Evolutionary conservation across 2,329 filamentous ascomycete species (phyloP).

Genomic region (Ophiostoma sp.): DNA sequence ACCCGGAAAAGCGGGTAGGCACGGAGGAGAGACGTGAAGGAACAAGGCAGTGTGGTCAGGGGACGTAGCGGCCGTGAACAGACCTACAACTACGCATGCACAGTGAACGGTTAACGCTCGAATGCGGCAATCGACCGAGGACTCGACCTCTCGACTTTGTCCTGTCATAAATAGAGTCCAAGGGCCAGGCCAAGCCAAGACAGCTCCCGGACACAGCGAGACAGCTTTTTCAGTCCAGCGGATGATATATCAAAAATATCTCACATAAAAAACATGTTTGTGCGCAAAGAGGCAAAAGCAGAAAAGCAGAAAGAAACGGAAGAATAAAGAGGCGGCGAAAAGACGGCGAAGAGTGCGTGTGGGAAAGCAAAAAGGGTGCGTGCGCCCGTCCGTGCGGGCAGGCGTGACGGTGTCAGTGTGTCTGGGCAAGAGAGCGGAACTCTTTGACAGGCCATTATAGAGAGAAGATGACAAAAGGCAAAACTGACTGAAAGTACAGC

Average conservation of each 20-base stretch:
- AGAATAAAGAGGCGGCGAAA: neutral
- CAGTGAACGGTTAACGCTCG: neutral
- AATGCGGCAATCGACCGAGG: slow-evolving; percentile 1
- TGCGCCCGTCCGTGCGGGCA: slow-evolving; percentile 17
- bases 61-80: neutral
- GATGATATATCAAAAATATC: neutral
- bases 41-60: neutral
- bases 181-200: neutral
- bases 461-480: neutral
- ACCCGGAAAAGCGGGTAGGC: neutral
- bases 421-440: no score
- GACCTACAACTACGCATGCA: neutral
- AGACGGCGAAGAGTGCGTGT: neutral
- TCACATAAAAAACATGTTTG: neutral
- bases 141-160: neutral
- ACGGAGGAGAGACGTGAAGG: neutral
- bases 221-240: neutral
- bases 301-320: neutral
- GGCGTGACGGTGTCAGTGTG: neutral
- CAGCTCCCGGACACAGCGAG: neutral
- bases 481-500: neutral
- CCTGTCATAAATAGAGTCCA: neutral
- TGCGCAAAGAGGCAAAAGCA: slow-evolving; percentile 1
- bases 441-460: neutral
- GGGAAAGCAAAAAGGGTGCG: neutral